Conservation (phyloP, 495 filamentous ascomycete species). For the Neurospora sp. region DNA sequence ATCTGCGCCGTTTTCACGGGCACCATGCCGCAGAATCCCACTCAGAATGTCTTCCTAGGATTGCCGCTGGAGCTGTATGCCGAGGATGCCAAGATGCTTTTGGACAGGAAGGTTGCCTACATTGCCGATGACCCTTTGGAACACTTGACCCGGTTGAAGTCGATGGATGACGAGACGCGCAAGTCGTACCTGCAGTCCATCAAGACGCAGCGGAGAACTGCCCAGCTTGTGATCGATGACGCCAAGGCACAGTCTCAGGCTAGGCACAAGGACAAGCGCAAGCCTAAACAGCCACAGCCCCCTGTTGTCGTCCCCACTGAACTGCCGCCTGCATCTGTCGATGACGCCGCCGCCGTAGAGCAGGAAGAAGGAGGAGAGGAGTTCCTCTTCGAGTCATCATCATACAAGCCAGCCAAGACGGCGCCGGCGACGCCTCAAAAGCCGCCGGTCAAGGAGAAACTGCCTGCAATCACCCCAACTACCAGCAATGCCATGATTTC, state of each 20-base stretch:
- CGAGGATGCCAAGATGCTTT: conserved; percentile 76
- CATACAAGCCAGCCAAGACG: conserved; percentile 4
- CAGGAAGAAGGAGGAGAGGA: conserved; percentile 16
- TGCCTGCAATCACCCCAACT: conserved; percentile 17
- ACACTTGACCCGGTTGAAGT: conserved; percentile 51
- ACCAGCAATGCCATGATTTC: conserved; percentile 18
- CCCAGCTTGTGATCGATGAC: conserved; percentile 27
- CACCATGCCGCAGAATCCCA: conserved; percentile 78
- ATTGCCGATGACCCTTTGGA: conserved; percentile 64
- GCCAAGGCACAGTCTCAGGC: conserved; percentile 26
- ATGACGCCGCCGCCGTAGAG: conserved; percentile 7
- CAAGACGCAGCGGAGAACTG: conserved; percentile 29
- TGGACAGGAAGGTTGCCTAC: conserved; percentile 69
- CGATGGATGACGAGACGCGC: conserved; percentile 47
- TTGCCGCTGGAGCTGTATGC: conserved; percentile 82
- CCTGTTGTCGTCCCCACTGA: background rate
- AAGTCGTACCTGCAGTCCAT: conserved; percentile 31
- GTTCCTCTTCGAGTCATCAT: conserved; percentile 33
- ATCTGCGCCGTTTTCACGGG: conserved; percentile 85
- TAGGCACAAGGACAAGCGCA: conserved; percentile 21
- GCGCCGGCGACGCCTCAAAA: background rate
- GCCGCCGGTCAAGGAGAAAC: background rate
- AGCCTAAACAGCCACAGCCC: conserved; percentile 2
- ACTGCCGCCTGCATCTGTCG: background rate
- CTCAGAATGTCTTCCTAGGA: conserved; percentile 90